Conservation (phyloP, 495 filamentous ascomycete genomes). For the Tetracladium setigerum region DNA sequence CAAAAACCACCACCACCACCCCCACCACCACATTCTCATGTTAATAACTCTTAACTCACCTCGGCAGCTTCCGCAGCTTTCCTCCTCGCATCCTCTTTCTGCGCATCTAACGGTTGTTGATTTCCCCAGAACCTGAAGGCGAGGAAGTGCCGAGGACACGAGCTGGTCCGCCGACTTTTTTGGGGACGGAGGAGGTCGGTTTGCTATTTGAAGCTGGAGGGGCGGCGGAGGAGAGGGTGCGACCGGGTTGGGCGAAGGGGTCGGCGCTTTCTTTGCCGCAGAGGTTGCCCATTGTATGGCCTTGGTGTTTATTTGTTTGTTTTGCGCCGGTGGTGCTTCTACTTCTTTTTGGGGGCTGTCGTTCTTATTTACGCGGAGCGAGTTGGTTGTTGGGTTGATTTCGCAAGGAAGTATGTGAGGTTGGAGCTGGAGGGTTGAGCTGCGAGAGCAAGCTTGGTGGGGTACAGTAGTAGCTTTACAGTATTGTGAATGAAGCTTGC, state of each 20-base stretch:
- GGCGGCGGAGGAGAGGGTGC: slow-evolving; percentile 48
- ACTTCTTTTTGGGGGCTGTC: too few species aligned
- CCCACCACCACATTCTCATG: too few species aligned
- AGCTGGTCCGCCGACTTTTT: slow-evolving; percentile 42
- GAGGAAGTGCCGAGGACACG: slow-evolving; percentile 43
- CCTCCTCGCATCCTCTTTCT: slow-evolving; percentile 40
- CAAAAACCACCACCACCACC: too few species aligned
- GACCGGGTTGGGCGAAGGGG: slow-evolving; percentile 55
- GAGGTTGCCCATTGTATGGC: slow-evolving; percentile 58
- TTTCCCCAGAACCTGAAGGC: slow-evolving; percentile 13
- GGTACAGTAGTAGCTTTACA: too few species aligned
- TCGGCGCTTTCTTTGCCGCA: slow-evolving; percentile 55
- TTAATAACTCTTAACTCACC: too few species aligned
- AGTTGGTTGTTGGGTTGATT: too few species aligned
- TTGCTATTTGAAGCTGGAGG: slow-evolving; percentile 22
- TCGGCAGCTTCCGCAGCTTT: slow-evolving; percentile 64
- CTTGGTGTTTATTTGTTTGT: not conserved
- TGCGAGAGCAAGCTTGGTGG: too few species aligned
- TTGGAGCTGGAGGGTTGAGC: too few species aligned
- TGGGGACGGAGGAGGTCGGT: slow-evolving; percentile 30
- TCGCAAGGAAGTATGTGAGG: too few species aligned
- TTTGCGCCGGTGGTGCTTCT: not conserved
- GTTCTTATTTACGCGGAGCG: too few species aligned
- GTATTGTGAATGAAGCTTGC: too few species aligned
- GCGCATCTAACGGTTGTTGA: not conserved